Base-by-base conservation (phyloP, 257 asterid species). In the Sherardia arvensis region DNA sequence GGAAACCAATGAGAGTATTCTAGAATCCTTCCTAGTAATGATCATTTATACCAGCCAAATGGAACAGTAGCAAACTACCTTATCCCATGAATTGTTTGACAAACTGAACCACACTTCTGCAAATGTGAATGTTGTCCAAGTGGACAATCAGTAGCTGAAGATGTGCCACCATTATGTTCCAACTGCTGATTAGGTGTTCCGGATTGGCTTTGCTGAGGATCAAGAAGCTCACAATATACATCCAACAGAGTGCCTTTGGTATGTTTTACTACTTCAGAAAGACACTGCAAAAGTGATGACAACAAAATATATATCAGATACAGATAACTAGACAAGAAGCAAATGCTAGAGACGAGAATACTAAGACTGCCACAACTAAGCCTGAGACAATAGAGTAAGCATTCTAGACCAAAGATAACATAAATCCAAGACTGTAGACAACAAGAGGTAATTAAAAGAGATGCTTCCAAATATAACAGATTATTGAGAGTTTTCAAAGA, bases 251-350 rank as follows among this genome's bases (percentile, higher is more conserved):
- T 69, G 65, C 80, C 72, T 74, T 81, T 83, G 62, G 69, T 76
- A 70, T 69, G 76, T 78, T 76, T 89, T 75, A 85, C 91, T 71
- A 83, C 95, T 85, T 89, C 97, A 68, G 79, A 69, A 69, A 92
- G 72, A 73, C 96, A 87, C 98, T 91, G 91, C 83, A 74, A 75
- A 30, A 77, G 59, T 69, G 61, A n/a, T 45, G 23, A 56, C 21
- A 7, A 28, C 12, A 43, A 14, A 4, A 36, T 0, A 28, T 21
- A 36, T 23, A 36, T 36, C 45, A 36, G 4, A 36, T 9, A 12
- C 36, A 10, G 56, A 49, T 27, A 7, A 65, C 3, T 25, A 28
- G 26, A 32, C 25, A 22, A 22, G n/a, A 48, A 28, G 21, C 27
- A 32, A 22, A 18, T 22, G 3, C 43, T n/a, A 29, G 32, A 59